Conservation (phyloP, 306 rosid species). For the Canavalia gladiata region DNA sequence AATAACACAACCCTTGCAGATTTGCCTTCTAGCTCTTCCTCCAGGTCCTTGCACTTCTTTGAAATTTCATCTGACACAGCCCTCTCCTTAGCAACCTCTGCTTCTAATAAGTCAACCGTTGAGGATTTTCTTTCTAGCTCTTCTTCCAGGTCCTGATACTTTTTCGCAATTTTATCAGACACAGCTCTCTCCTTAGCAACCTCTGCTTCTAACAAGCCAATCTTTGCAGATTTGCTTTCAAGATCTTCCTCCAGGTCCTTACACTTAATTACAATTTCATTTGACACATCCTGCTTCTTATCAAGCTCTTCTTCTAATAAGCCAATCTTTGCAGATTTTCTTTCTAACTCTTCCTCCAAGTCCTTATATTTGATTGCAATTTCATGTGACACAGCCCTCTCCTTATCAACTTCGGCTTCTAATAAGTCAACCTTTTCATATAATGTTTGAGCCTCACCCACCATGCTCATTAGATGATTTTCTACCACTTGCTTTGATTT, state of each 20-base stretch:
- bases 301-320: slow-evolving; percentile 63
- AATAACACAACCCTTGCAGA: slow-evolving; percentile 61
- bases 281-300: slow-evolving; percentile 65
- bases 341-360: slow-evolving; percentile 66
- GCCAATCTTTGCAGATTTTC: slow-evolving; percentile 60
- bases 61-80: slow-evolving; percentile 60
- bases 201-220: slow-evolving; percentile 62
- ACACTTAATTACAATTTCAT: slow-evolving; percentile 58
- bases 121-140: slow-evolving; percentile 63
- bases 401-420: slow-evolving; percentile 68
- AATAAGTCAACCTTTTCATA: slow-evolving; percentile 62
- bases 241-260: slow-evolving; percentile 65
- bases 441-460: slow-evolving; percentile 67
- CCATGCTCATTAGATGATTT: slow-evolving; percentile 70
- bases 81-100: slow-evolving; percentile 71
- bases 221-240: slow-evolving; percentile 48
- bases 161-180: slow-evolving; percentile 35
- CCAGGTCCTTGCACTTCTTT: slow-evolving; percentile 61
- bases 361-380: slow-evolving; percentile 57
- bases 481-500: slow-evolving; percentile 70
- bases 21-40: slow-evolving; percentile 66
- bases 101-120: slow-evolving; percentile 64
- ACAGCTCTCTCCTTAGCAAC: slow-evolving; percentile 58
- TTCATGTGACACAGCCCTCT: slow-evolving; percentile 65
- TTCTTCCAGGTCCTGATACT: slow-evolving; percentile 50